Evolutionary conservation across 345 rosid genomes (phyloP), one percentile per base, ranked within the genome.

Genomic region (Mangifera indica): DNA sequence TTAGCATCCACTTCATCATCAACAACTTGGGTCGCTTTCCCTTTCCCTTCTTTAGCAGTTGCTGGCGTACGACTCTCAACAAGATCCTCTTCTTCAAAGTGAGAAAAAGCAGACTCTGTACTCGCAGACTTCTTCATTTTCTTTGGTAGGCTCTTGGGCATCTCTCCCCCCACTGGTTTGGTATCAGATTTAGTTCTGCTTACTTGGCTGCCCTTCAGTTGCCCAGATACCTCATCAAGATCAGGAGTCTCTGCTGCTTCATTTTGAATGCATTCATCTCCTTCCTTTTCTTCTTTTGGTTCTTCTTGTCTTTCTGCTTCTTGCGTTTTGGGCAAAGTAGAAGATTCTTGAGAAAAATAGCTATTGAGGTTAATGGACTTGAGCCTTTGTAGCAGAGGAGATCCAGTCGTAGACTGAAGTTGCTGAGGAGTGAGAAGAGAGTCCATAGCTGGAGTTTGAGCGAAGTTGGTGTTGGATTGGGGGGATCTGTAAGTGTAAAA

Each of bases 71-170:
- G 87, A 66, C 79, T 62, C 56, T 90, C 93, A 0, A 87, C 86
- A 45, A 69, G 67, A 12, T 84, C 91, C 0, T 73, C 84, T 34
- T 87, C 93, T 56, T 79, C 75, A 11, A 84, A 91, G 64, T 88
- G 92, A 18, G 80, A 66, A 45, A 90, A 92, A 0, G 88, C 83
- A 8, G 93, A 85, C 55, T 88, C 91, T 0, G 80, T 68, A 20
- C 97, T 95, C 0, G 99, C 93, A 0, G 98, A 92, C 74, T 89
- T 92, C 89, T 66, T 88, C 91, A 95, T 87, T 81, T 94, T 94
- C 83, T 74, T 85, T 0, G 91, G 69, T 2, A 89, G 88, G 77
- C 89, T 95, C 24, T 74, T 69, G 17, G 83, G 89, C 0, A 81
- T 37, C 26, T 79, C 78, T 17, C 97, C 97, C 2, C 87, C 49